phyloP scores from a whole-genome alignment of 2,329 filamentous ascomycete species.

The Aspergillus transmontanensis region DNA sequence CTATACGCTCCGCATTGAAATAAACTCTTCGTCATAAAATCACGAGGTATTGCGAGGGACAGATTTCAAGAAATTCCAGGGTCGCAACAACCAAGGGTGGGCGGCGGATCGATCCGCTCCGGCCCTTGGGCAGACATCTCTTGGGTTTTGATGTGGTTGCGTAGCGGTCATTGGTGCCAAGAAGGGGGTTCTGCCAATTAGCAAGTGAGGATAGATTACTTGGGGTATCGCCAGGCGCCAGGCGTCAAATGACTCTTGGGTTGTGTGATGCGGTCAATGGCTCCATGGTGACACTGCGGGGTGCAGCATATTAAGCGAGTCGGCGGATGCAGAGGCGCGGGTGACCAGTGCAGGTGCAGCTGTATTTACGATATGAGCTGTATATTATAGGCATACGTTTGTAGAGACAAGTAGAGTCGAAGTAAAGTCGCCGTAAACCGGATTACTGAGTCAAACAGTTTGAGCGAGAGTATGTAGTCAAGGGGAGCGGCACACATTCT shows the following conservation, averaged over 20 bases:
- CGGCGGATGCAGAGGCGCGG: neutral
- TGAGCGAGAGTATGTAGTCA: neutral
- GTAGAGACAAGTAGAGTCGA: neutral
- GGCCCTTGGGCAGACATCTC: neutral
- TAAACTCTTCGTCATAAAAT: neutral
- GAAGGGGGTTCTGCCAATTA: neutral
- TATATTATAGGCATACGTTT: neutral
- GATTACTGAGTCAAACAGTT: neutral
- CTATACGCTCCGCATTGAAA: slow-evolving; percentile 15
- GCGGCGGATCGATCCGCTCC: slow-evolving; percentile 4
- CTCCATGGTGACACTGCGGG: neutral
- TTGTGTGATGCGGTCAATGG: neutral
- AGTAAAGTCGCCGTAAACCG: neutral
- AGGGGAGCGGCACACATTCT: neutral
- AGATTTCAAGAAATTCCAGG: neutral
- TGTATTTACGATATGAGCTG: neutral
- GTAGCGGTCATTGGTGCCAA: neutral
- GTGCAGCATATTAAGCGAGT: neutral
- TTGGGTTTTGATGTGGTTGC: slow-evolving; percentile 1
- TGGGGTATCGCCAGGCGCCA: neutral
- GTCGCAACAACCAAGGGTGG: slow-evolving; percentile 2
- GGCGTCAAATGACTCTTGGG: neutral
- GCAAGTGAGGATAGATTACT: neutral
- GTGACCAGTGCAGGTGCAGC: neutral
- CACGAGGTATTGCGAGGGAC: neutral